Conservation (phyloP, 2,329 filamentous ascomycete species). For the Malbranchea zuffiana region DNA sequence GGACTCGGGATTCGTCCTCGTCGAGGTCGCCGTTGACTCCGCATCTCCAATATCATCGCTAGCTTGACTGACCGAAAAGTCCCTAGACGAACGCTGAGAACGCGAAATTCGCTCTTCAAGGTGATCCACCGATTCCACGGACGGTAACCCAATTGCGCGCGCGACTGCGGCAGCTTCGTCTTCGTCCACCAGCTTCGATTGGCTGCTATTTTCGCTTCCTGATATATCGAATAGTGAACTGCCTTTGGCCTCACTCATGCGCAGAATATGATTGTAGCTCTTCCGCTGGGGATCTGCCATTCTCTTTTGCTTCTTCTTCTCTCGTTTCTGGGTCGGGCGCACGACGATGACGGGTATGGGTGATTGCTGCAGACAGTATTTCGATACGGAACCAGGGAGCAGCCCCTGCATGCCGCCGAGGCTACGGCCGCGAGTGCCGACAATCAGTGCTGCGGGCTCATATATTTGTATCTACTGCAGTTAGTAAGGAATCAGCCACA, state of each 20-base stretch:
- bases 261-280: slow-evolving; percentile 67
- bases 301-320: slow-evolving; percentile 82
- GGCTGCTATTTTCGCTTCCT: slow-evolving; percentile 37
- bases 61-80: slow-evolving; percentile 4
- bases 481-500: slow-evolving; percentile 5
- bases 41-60: slow-evolving; percentile 6
- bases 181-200: slow-evolving; percentile 36
- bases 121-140: slow-evolving; percentile 3
- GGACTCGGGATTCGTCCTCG: slow-evolving; percentile 7
- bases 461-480: slow-evolving; percentile 68
- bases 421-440: slow-evolving; percentile 75
- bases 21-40: slow-evolving; percentile 9
- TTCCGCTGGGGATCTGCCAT: slow-evolving; percentile 63
- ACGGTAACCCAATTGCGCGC: slow-evolving; percentile 37
- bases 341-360: slow-evolving; percentile 90
- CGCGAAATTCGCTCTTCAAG: slow-evolving; percentile 4
- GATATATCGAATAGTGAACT: slow-evolving; percentile 44
- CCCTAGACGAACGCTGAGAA: slow-evolving; percentile 4
- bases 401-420: slow-evolving; percentile 78
- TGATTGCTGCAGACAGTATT: slow-evolving; percentile 88
- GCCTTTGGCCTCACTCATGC: slow-evolving; percentile 45
- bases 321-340: slow-evolving; percentile 71
- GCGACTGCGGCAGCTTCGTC: slow-evolving; percentile 43
- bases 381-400: slow-evolving; percentile 79
- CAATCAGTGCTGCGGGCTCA: slow-evolving; percentile 80